Evolutionary conservation across 2,329 filamentous ascomycete genomes (phyloP), one percentile per base, ranked within the genome.

Genomic region (Fusarium burgessii): DNA sequence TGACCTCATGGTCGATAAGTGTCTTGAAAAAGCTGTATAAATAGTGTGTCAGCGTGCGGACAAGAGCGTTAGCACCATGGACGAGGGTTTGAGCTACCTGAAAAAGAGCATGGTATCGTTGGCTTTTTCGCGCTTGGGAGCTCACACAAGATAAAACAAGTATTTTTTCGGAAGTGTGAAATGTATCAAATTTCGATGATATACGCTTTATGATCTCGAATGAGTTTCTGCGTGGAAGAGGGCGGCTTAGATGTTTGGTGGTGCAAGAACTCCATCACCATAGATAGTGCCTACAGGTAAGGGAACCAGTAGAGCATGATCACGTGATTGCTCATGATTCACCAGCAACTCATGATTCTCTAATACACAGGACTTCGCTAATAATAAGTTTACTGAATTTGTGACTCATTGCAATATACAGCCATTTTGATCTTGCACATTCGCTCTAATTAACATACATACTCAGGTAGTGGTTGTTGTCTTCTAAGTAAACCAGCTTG

Each of bases 1-100:
- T 98, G 78, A 99, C 95, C 86, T 97, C 91, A 76, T 96, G 92
- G 86, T 98, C 96, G 81, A 98, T 97, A 78, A 98, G 92, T 58
- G 95, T 98, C 83, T 98, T 98, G 90, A 98, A 98, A 86, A 98
- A 98, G 85, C 93, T 96, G 79, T 23, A 29, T 20, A 29, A 23
- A 35, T 20, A 27, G 27, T 20, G 35, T 38, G 61, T 70, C 42
- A 70, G 63, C 38, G 5, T 23, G 40, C 18, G 56, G 35, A 35
- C 36, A 52, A 51, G 54, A 29, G 40, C 20, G 43, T 46, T 45
- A 7, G n/a, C 36, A 40, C 27, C 35, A 36, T 27, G 15, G 35
- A 42, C 7, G 33, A 51, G 40, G 35, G 41, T 45, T 27, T n/a
- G 32, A 55, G 76, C 60, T 67, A 84, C 82, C 82, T 84, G 74